These are phyloP conservation scores for Pelargonium cotyledonis DNA, from an alignment of 441 rosid species.

Conservation along the genomic window DNA sequence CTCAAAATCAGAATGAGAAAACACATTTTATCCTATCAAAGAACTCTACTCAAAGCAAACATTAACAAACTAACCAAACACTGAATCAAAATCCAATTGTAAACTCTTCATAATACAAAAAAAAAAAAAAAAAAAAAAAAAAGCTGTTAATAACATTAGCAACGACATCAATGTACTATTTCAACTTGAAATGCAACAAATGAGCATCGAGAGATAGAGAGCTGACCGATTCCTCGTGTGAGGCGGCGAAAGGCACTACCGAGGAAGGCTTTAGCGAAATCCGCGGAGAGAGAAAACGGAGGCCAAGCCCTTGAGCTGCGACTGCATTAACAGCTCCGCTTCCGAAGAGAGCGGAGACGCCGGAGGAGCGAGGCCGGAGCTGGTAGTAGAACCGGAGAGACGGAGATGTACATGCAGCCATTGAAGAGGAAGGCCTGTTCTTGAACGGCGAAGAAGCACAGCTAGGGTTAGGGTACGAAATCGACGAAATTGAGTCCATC, in stretches of 20 bases:
- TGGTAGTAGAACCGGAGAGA: constrained; percentile 26
- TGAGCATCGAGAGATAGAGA: not conserved
- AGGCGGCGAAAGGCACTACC: constrained; percentile 43
- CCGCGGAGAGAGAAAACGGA: constrained; percentile 28
- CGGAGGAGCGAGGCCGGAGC: constrained; percentile 19
- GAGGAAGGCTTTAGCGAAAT: constrained; percentile 23
- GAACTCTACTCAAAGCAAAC: not conserved
- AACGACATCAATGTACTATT: not conserved
- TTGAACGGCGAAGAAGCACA: constrained; percentile 14
- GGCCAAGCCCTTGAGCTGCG: constrained; percentile 28
- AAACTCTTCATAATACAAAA: not conserved
- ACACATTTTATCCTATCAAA: not conserved
- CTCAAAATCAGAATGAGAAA: not conserved
- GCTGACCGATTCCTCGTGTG: constrained; percentile 72
- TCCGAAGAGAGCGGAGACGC: constrained; percentile 21
- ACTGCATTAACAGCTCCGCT: not conserved
- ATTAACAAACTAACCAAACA: not conserved
- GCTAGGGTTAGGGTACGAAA: constrained; percentile 36
- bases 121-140: not conserved
- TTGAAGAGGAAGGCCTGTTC: constrained; percentile 19
- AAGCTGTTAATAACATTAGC: not conserved
- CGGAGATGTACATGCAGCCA: constrained; percentile 22
- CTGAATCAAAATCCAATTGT: not conserved
- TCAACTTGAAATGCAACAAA: not conserved
- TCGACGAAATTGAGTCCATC: constrained; percentile 27